These are phyloP conservation scores for Sanguinoderma infundibulare DNA, from an alignment of 1,284 basidiomycete genomes.

Conservation along the genomic window DNA sequence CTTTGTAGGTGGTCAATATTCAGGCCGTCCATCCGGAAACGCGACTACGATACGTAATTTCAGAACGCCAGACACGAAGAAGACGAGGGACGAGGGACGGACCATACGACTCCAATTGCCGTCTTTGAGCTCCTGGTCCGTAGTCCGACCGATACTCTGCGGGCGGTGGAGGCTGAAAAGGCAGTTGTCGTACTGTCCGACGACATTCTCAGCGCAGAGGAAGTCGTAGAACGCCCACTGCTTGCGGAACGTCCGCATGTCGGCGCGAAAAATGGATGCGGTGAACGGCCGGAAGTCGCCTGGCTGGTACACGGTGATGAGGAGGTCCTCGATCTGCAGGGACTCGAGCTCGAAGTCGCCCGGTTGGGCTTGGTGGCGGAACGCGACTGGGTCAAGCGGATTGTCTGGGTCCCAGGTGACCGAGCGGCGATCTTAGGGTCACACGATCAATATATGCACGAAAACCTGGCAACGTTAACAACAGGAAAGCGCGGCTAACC, in stretches of 20 bases:
- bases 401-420: conserved; percentile 87
- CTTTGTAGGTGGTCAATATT: conserved; percentile 96
- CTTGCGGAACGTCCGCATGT: conserved; percentile 85
- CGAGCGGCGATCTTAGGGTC: conserved; percentile 87
- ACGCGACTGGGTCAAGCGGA: conserved; percentile 78
- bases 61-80: background rate
- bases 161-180: conserved; percentile 96
- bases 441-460: too few relatives aligned
- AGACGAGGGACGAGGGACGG: conserved; percentile 26
- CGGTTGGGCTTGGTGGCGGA: conserved; percentile 72
- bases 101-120: conserved; percentile 91
- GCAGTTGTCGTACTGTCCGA: conserved; percentile 98
- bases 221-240: conserved; percentile 97
- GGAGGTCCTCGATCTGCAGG: conserved; percentile 89
- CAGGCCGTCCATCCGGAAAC: conserved; percentile 95
- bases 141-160: conserved; percentile 93
- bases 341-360: conserved; percentile 95
- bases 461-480: too few relatives aligned
- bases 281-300: conserved; percentile 93
- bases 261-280: conserved; percentile 95
- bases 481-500: too few relatives aligned
- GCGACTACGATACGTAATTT: conserved; percentile 59
- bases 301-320: conserved; percentile 96
- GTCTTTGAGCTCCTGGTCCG: conserved; percentile 81
- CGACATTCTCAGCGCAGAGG: conserved; percentile 90